These are phyloP conservation scores for Pulveroboletus sp. DNA, from an alignment of 768 basidiomycete species.

Conservation along the genomic window DNA sequence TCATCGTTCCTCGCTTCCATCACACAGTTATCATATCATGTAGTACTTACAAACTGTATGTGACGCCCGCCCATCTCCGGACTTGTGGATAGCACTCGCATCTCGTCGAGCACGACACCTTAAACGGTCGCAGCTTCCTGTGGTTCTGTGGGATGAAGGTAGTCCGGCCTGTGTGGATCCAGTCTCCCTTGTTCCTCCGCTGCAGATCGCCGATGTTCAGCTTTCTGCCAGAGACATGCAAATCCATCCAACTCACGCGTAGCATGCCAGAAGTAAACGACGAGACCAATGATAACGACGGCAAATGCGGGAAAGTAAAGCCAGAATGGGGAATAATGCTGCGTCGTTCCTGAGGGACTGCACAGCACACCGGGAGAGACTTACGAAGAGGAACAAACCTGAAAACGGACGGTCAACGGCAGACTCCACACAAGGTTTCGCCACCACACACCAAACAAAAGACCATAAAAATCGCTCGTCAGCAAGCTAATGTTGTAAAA, in stretches of 20 bases:
- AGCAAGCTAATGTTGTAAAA: slow-evolving; percentile 83
- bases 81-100: background rate
- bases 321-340: slow-evolving; percentile 86
- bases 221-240: background rate
- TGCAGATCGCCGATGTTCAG: slow-evolving; percentile 27
- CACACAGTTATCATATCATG: too few relatives aligned
- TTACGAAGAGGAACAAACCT: slow-evolving; percentile 54
- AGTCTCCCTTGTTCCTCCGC: slow-evolving; percentile 72
- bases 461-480: slow-evolving; percentile 85
- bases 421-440: background rate
- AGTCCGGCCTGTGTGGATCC: slow-evolving; percentile 55
- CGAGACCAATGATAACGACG: slow-evolving; percentile 65
- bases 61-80: background rate
- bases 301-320: slow-evolving; percentile 80
- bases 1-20: background rate
- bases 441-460: slow-evolving; percentile 57
- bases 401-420: slow-evolving; percentile 3
- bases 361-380: slow-evolving; percentile 10
- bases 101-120: background rate
- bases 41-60: background rate
- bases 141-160: slow-evolving; percentile 38
- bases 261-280: slow-evolving; percentile 84
- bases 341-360: slow-evolving; percentile 7
- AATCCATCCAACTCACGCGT: slow-evolving; percentile 55
- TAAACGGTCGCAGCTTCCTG: slow-evolving; percentile 15